Conservation (phyloP, 1,139 yeast genomes). For the Pichia sp. region DNA sequence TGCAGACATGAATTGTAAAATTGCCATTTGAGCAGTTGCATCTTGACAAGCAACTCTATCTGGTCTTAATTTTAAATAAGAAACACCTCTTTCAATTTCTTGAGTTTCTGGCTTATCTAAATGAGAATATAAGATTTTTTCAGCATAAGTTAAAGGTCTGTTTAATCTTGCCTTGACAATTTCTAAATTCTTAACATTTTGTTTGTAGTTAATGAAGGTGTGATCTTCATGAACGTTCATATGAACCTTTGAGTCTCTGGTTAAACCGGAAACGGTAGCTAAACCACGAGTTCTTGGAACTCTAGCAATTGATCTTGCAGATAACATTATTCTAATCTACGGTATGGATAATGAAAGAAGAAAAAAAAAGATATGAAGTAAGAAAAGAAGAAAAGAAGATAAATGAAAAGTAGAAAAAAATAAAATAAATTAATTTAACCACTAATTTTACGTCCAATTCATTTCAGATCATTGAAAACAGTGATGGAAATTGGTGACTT, state of each 20-base stretch:
- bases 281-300: conserved; percentile 50
- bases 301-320: conserved; percentile 27
- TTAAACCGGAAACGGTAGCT: conserved; percentile 64
- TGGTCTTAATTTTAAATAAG: conserved; percentile 95
- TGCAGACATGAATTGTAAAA: conserved; percentile 96
- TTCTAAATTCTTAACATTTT: conserved; percentile 75
- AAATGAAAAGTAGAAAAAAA: background rate
- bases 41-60: conserved; percentile 99
- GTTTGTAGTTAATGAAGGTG: conserved; percentile 75
- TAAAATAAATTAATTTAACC: background rate
- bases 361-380: background rate
- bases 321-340: conserved; percentile 21
- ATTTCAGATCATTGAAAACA: background rate
- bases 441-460: background rate
- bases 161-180: conserved; percentile 81
- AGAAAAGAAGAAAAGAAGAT: background rate
- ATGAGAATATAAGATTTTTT: conserved; percentile 93
- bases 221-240: conserved; percentile 87
- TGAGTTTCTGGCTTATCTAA: conserved; percentile 93
- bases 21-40: conserved; percentile 99
- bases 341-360: background rate
- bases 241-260: conserved; percentile 87
- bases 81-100: conserved; percentile 93
- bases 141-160: conserved; percentile 97
- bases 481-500: background rate